Percentiles rank a stretch among this genome's conserved stretches.
Conservation (phyloP, 208 protist species). For the Leishmania turanica region DNA sequence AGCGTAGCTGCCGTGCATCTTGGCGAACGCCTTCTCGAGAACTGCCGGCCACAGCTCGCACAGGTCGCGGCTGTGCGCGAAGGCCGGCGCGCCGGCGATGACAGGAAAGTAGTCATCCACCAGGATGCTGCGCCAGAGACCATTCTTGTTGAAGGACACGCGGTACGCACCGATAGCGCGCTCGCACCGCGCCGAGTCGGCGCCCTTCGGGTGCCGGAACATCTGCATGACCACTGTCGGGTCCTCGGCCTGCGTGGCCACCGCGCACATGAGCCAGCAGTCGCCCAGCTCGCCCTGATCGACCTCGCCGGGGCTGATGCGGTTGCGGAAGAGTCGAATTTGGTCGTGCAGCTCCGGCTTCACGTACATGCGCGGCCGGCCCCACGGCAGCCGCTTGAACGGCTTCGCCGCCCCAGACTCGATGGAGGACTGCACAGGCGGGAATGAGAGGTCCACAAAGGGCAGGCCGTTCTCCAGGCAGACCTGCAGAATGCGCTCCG, state of each 20-base stretch:
- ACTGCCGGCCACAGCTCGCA: slow-evolving; percentile 90
- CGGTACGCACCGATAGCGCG: slow-evolving; percentile 77
- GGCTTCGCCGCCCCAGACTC: slow-evolving; percentile 38
- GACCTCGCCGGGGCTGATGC: slow-evolving; percentile 62
- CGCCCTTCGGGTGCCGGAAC: slow-evolving; percentile 71
- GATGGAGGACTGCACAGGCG: slow-evolving; percentile 61
- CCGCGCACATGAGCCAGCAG: slow-evolving; percentile 86
- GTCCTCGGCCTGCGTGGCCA: slow-evolving; percentile 66
- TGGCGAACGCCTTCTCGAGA: slow-evolving; percentile 93
- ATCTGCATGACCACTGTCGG: slow-evolving; percentile 56
- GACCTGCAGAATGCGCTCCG: slow-evolving; percentile 41
- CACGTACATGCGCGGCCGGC: slow-evolving; percentile 72
- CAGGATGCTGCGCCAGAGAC: slow-evolving; percentile 82
- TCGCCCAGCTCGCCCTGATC: slow-evolving; percentile 83
- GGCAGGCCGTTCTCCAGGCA: slow-evolving; percentile 63
- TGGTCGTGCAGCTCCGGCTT: slow-evolving; percentile 58
- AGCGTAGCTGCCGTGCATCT: slow-evolving; percentile 86
- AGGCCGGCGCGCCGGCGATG: slow-evolving; percentile 47
- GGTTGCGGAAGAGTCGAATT: slow-evolving; percentile 77
- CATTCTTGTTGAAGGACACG: slow-evolving; percentile 90
- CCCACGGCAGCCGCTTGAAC: slow-evolving; percentile 70
- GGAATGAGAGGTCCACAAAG: slow-evolving; percentile 84
- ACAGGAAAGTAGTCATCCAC: slow-evolving; percentile 91
- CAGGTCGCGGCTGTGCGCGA: slow-evolving; percentile 64
- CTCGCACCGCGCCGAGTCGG: slow-evolving; percentile 51